Evolutionary conservation across 768 basidiomycete genomes (phyloP).

Genomic region (Ephemerocybe angulata): DNA sequence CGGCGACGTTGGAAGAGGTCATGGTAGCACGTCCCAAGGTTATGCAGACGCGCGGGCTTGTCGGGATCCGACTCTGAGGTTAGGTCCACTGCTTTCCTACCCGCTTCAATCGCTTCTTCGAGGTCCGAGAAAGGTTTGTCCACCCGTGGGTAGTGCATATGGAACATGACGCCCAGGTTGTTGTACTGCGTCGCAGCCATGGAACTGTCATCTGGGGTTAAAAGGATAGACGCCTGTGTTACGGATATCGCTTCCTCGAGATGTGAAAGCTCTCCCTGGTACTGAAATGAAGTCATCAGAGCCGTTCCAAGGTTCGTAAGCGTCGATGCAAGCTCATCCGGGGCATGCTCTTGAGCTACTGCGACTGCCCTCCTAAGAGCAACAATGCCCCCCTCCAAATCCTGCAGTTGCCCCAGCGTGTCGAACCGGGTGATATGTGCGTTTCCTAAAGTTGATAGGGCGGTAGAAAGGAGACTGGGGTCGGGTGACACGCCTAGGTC

Average conservation of each 20-base stretch:
- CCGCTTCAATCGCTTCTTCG: neutral
- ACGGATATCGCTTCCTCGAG: constrained; percentile 18
- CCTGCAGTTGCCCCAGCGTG: no score
- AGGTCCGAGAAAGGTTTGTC: neutral
- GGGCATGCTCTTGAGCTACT: no score
- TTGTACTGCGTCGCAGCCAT: constrained; percentile 10
- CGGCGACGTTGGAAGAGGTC: neutral
- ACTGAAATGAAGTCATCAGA: no score
- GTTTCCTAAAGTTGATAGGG: no score
- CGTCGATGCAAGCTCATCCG: no score
- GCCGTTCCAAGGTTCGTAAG: no score
- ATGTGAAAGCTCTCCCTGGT: constrained; percentile 14
- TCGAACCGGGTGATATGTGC: no score
- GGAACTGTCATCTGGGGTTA: constrained; percentile 16
- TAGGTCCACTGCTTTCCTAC: neutral
- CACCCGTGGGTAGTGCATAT: neutral
- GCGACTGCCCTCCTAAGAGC: no score
- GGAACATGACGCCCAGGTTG: constrained; percentile 17
- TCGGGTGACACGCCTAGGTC: no score
- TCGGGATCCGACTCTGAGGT: neutral
- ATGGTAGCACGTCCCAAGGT: neutral
- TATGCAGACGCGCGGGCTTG: neutral
- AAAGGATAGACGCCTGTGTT: constrained; percentile 9
- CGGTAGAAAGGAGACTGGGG: no score
- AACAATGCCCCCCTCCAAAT: no score